Conservation (phyloP, 441 rosid species). For the Euphorbia schlechtendalii region DNA sequence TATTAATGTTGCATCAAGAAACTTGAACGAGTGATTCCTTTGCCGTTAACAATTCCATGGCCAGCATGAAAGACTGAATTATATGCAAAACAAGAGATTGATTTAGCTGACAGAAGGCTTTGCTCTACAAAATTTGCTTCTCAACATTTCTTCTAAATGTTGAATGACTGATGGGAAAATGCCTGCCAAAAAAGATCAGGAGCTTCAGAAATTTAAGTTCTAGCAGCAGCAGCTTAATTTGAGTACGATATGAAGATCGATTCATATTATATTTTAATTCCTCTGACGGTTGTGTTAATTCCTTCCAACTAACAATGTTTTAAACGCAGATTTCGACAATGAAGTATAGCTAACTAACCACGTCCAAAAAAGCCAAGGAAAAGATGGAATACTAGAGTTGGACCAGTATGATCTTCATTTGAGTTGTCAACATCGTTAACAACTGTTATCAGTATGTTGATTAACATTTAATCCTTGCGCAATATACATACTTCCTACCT, state of each 20-base stretch:
- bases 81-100: background rate
- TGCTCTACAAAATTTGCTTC: conserved; percentile 39
- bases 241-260: background rate
- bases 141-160: conserved; percentile 47
- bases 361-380: no score
- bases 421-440: background rate
- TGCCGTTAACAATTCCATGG: background rate
- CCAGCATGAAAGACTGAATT: background rate
- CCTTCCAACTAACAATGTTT: no score
- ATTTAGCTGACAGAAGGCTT: conserved; percentile 16
- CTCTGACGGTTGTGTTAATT: no score
- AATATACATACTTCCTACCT: no score
- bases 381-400: background rate
- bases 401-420: background rate
- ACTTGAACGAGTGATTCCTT: background rate
- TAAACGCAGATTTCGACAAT: background rate
- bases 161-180: conserved; percentile 43
- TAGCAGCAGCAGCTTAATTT: background rate
- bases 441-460: background rate
- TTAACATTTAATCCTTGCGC: no score
- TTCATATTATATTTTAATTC: no score
- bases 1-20: background rate
- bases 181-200: conserved; percentile 37
- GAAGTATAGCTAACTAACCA: background rate
- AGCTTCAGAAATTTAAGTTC: background rate